These are phyloP conservation scores for Rhynchosporium graminicola DNA, from an alignment of 2,329 filamentous ascomycete genomes.

Conservation along the genomic window DNA sequence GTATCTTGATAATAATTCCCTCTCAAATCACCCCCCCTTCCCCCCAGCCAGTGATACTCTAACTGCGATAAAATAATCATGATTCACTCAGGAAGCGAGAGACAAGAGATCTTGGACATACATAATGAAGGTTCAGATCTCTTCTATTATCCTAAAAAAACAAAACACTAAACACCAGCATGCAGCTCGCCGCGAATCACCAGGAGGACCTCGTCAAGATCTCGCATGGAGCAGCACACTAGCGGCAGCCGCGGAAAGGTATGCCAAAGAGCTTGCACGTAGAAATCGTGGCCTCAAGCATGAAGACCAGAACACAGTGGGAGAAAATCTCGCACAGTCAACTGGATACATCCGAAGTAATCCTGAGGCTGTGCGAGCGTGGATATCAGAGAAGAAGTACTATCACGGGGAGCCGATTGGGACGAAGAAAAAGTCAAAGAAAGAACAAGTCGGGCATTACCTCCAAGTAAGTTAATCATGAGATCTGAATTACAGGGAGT, in stretches of 20 bases:
- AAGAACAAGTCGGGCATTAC: background rate
- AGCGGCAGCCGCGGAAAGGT: background rate
- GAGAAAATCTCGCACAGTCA: background rate
- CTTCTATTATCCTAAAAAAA: background rate
- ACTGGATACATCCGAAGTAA: background rate
- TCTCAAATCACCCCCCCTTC: no score
- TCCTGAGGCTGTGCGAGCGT: background rate
- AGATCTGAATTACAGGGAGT: no score
- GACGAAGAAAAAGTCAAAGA: background rate
- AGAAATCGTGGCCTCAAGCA: background rate
- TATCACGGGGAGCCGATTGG: background rate
- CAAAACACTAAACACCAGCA: background rate
- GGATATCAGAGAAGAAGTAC: background rate
- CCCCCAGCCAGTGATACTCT: no score
- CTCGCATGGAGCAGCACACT: background rate
- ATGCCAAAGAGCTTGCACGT: background rate
- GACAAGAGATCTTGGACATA: background rate
- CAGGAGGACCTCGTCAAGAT: background rate
- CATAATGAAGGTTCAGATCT: background rate
- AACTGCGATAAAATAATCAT: no score
- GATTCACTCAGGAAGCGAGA: background rate
- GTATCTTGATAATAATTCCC: no score
- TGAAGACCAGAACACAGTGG: background rate
- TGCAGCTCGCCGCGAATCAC: background rate
- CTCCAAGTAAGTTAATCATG: background rate